A percentile compares a stretch with the other conserved stretches of the same genome.
These are phyloP conservation scores for Colletotrichum higginsianum DNA, from an alignment of 2,329 filamentous ascomycete species.

Conservation along the genomic window DNA sequence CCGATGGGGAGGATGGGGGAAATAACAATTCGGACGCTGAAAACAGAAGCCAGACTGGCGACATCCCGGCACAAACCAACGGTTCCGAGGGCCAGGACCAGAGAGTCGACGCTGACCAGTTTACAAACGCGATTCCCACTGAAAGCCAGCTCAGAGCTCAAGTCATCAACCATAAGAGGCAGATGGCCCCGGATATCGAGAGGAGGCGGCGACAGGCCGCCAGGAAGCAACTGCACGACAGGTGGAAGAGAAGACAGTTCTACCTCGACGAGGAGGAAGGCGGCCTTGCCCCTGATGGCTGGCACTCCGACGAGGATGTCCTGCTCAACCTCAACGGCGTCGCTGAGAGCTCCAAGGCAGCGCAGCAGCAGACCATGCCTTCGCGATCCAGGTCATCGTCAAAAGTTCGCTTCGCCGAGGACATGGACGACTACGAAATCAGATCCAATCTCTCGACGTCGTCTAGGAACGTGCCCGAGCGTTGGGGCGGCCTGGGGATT, in stretches of 20 bases:
- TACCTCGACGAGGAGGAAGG: constrained; percentile 92
- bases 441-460: constrained; percentile 81
- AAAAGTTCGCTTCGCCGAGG: constrained; percentile 83
- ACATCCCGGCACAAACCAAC: constrained; percentile 16
- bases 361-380: constrained; percentile 56
- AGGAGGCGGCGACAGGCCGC: constrained; percentile 58
- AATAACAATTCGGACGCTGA: constrained; percentile 48
- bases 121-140: constrained; percentile 52
- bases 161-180: constrained; percentile 54
- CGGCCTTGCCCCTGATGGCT: constrained; percentile 73
- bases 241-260: constrained; percentile 84
- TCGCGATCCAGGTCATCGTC: constrained; percentile 81
- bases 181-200: constrained; percentile 55
- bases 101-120: constrained; percentile 47
- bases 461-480: constrained; percentile 79
- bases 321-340: constrained; percentile 56
- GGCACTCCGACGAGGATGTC: constrained; percentile 73
- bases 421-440: constrained; percentile 77
- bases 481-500: constrained; percentile 84
- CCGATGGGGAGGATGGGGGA: constrained; percentile 45
- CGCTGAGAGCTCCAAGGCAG: constrained; percentile 61
- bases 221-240: constrained; percentile 72
- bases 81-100: constrained; percentile 21
- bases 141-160: constrained; percentile 60
- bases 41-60: constrained; percentile 40